Evolutionary conservation across 129 eudicot species (phyloP).

Genomic region (Escallonia rubra): DNA sequence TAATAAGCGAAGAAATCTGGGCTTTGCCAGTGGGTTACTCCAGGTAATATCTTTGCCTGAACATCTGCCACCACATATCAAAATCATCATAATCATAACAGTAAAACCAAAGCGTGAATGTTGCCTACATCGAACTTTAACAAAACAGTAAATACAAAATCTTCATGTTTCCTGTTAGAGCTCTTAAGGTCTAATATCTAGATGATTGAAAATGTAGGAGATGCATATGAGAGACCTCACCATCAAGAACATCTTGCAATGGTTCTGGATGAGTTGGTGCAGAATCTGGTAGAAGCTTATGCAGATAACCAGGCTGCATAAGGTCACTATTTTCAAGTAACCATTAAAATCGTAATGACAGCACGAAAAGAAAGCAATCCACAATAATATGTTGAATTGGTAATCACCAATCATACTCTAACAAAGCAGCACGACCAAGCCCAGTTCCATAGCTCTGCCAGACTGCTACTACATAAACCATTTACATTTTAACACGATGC

Average conservation of each 20-base stretch:
- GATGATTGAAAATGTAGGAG: neutral
- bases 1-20: slow-evolving; percentile 81
- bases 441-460: too few species aligned
- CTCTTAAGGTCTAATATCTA: neutral
- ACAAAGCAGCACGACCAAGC: too few species aligned
- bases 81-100: neutral
- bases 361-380: too few species aligned
- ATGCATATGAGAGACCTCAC: slow-evolving; percentile 28
- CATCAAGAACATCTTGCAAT: slow-evolving; percentile 76
- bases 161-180: neutral
- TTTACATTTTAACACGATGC: too few species aligned
- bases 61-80: slow-evolving; percentile 45
- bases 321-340: neutral
- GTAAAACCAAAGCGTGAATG: neutral
- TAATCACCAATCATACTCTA: too few species aligned
- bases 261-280: slow-evolving; percentile 85
- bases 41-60: slow-evolving; percentile 73
- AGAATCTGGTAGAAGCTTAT: slow-evolving; percentile 74
- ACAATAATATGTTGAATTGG: too few species aligned
- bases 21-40: slow-evolving; percentile 99
- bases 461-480: too few species aligned
- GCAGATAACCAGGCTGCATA: slow-evolving; percentile 90
- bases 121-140: neutral
- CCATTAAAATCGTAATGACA: neutral
- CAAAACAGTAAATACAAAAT: neutral